phyloP scores from a whole-genome alignment of 306 rosid species.

The Parietaria judaica region DNA sequence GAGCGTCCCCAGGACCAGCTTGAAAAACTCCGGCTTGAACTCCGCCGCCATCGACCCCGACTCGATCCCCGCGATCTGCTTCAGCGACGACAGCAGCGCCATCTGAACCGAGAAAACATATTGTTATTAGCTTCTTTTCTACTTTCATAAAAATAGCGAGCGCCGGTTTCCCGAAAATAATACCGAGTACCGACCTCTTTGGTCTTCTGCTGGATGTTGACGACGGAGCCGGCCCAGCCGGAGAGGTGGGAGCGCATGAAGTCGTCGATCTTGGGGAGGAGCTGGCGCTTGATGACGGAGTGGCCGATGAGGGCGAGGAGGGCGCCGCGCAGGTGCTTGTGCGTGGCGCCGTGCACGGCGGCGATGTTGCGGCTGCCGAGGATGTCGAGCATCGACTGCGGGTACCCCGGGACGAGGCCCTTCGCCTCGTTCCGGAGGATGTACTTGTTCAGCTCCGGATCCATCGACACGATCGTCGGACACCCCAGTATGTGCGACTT shows the following conservation, averaged over 20 bases:
- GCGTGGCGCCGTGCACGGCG: conserved; percentile 94
- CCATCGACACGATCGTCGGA: conserved; percentile 95
- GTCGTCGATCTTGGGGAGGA: conserved; percentile 69
- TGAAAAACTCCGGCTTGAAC: conserved; percentile 73
- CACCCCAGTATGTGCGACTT: conserved; percentile 94
- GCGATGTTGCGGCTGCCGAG: conserved; percentile 87
- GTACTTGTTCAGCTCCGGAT: conserved; percentile 83
- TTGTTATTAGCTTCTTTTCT: too few relatives aligned
- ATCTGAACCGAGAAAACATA: conserved; percentile 34
- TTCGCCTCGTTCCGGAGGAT: conserved; percentile 84
- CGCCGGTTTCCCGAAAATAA: background rate
- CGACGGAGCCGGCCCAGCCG: conserved; percentile 52
- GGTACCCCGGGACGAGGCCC: conserved; percentile 96
- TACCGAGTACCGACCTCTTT: conserved; percentile 60
- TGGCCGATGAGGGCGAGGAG: conserved; percentile 72
- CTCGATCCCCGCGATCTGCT: conserved; percentile 73
- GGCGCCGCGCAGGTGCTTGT: conserved; percentile 86
- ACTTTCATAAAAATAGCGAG: background rate
- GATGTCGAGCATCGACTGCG: conserved; percentile 88
- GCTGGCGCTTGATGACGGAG: conserved; percentile 49
- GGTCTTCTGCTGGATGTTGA: conserved; percentile 85
- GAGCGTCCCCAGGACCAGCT: conserved; percentile 78
- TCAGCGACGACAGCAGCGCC: conserved; percentile 72
- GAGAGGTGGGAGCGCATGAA: conserved; percentile 65
- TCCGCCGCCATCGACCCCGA: conserved; percentile 33